phyloP scores from a whole-genome alignment of 495 filamentous ascomycete species.

The Aspergillus conjunctus region DNA sequence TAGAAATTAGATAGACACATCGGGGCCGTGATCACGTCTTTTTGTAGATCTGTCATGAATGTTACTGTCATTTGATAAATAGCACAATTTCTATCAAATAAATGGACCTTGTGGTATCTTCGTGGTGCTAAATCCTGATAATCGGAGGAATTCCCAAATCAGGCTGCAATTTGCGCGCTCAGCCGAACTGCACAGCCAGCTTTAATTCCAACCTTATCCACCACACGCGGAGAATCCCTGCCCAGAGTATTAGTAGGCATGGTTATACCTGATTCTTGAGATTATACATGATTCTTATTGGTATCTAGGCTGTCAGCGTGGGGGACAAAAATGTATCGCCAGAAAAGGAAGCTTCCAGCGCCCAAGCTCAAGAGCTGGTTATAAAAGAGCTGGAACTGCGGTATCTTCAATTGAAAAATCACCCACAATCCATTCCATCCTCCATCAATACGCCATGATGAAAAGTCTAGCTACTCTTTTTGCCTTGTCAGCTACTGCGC shows the following conservation, averaged over 20 bases:
- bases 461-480: background rate
- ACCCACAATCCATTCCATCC: background rate
- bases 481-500: background rate
- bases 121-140: background rate
- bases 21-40: background rate
- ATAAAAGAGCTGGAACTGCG: background rate
- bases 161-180: slow-evolving; percentile 8
- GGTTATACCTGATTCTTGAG: background rate
- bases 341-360: background rate
- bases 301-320: background rate
- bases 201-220: background rate
- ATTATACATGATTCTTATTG: background rate
- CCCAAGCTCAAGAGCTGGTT: background rate
- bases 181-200: background rate
- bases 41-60: background rate
- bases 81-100: background rate
- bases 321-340: background rate
- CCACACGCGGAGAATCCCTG: background rate
- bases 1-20: background rate
- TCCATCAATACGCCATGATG: background rate
- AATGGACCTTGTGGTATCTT: background rate
- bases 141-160: slow-evolving; percentile 7
- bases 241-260: background rate
- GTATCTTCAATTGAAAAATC: background rate
- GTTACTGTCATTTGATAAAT: background rate